Evolutionary conservation across 2,329 filamentous ascomycete genomes (phyloP), one percentile per base, ranked within the genome.

Genomic region (Aspergillus glaucus): DNA sequence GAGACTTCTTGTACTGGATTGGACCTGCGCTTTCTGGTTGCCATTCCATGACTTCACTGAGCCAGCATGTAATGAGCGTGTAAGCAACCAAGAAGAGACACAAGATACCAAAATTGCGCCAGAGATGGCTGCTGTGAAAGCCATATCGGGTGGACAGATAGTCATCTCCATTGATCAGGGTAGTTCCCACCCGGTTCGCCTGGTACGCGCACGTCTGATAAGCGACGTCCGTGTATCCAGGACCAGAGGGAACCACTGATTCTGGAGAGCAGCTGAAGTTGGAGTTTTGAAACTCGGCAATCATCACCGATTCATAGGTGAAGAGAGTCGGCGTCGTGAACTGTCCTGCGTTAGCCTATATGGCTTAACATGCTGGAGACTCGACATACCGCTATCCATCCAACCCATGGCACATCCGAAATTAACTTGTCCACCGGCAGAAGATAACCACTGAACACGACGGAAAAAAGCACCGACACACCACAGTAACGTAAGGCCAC

Each of bases 41-140:
- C 64, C 86, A 85, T 32, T 76, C 76, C 57, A 88, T 74, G 0
- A 79, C 55, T 57, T 91, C 87, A 28, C 83, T 84, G 1, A 83
- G 81, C 32, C 85, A 59, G 6, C 84, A 79, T 0, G 86, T 90
- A 17, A 88, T 65, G 3, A 80, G 57, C 12, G 92, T 78, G 59
- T 88, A 92, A 3, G 85, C 76, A 1, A 87, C 70, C 1, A 81
- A 78, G 55, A 88, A 91, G 0, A 83, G 86, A 54, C 88, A 81
- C 0, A 91, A 68, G 2, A 89, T 83, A 12, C 84, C 86, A 58
- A 87, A 88, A 61, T 90, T 88, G 3, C 86, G 79, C 73, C 81
- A 84, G 0, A 84, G 66, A 56, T 84, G 71, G n/a, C 66, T 69
- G 24, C 78, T 70, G 4, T 73, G 72, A 54, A 65, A 67, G 12